Evolutionary conservation across 2,329 filamentous ascomycete genomes (phyloP).

Genomic region (Claviceps pusilla): DNA sequence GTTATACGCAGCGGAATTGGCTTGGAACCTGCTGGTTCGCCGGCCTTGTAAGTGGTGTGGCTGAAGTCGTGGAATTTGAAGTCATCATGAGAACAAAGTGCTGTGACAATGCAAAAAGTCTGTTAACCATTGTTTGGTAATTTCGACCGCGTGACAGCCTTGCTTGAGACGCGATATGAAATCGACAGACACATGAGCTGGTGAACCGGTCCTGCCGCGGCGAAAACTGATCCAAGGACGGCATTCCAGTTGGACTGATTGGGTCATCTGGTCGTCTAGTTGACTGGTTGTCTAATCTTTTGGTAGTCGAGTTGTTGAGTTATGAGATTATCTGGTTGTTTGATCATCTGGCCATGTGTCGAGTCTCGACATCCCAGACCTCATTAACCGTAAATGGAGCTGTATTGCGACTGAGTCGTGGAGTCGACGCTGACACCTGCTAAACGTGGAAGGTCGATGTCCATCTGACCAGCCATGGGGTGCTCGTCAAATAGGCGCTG

Average conservation of each 20-base stretch:
- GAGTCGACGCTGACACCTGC: neutral
- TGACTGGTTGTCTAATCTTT: neutral
- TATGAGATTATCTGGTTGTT: too few species aligned
- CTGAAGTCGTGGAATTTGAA: neutral
- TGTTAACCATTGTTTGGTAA: neutral
- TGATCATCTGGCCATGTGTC: too few species aligned
- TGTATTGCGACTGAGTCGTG: neutral
- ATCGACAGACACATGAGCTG: neutral
- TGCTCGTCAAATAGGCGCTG: neutral
- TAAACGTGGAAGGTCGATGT: neutral
- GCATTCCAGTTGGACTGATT: neutral
- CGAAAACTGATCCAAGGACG: neutral
- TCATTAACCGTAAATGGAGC: neutral
- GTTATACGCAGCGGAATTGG: neutral
- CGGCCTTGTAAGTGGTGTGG: neutral
- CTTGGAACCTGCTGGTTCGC: neutral
- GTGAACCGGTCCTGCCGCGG: neutral
- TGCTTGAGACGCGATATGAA: neutral
- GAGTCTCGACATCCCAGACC: too few species aligned
- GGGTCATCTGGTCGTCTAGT: neutral
- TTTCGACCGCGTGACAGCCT: neutral
- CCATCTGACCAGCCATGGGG: neutral
- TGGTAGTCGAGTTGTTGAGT: neutral
- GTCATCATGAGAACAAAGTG: slow-evolving; percentile 3
- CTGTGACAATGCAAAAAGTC: neutral